Evolutionary conservation across 202 grass and related monocot species (phyloP), one percentile per base, ranked within the genome.

Genomic region (Zizania palustris): DNA sequence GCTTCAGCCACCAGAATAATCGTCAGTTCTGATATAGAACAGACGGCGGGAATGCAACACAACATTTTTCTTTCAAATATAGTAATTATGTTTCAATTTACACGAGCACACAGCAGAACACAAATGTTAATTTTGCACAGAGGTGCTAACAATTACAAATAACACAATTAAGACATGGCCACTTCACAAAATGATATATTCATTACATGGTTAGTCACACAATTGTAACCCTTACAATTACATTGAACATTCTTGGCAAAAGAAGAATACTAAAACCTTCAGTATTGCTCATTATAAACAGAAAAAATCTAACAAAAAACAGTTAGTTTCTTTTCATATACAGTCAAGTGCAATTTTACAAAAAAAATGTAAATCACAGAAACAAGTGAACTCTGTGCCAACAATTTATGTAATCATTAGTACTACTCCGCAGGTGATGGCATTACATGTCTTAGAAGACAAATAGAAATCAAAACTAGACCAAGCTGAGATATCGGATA

Each of bases 1-100:
- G 86, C 87, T 94, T 93, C 89, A 97, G 86, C 69, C 88, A 95
- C 85, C 89, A 94, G 82, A 95, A 65, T 78, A 95, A 95, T 83
- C 83, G 85, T 98, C 95, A 98, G 86, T 90, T 93, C 89, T 88
- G 80, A 85, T 81, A 84, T 59, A 93, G 84, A 96, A 86, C 77
- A 0, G 87, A 90, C 87, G 83, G 84, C 0, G 46, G 73, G 61
- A 91, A 87, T 72, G 78, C 50, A 91, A 91, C 80, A 74, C 61
- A 88, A 74, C 73, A 85, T 75, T 82, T 76, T 54, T 37, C 51
- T 71, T 63, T 11, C 42, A 48, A 86, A 78, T 60, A 76, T 33
- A 5, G 38, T 45, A 59, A 67, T 72, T 11, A 48, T 72, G 66
- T 38, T 60, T 45, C 42, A 73, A 57, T 34, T 85, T 78, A 63